phyloP scores from a whole-genome alignment of 768 basidiomycete genomes.

The Leccinum disarticulatum region DNA sequence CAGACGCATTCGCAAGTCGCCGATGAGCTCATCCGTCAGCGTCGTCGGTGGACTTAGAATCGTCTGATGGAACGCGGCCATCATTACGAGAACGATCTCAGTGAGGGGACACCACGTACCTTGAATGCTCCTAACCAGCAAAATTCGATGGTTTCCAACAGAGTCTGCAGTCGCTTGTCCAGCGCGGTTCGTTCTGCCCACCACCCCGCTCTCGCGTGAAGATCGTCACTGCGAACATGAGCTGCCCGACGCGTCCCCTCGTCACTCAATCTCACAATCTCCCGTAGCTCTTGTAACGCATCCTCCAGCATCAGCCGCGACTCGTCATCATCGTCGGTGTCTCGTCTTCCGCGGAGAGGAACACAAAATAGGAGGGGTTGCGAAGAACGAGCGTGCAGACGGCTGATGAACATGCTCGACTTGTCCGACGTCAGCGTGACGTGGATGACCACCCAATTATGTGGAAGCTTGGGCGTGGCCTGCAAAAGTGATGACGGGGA shows the following conservation, averaged over 20 bases:
- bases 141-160: constrained; percentile 87
- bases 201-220: constrained; percentile 70
- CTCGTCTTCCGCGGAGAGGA: constrained; percentile 82
- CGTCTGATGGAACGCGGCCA: constrained; percentile 38
- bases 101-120: constrained; percentile 43
- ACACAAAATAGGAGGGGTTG: constrained; percentile 82
- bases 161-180: constrained; percentile 70
- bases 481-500: constrained; percentile 39
- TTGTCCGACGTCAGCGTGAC: constrained; percentile 83
- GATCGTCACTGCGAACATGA: constrained; percentile 65
- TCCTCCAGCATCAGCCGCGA: constrained; percentile 72
- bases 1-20: constrained; percentile 61
- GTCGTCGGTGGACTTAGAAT: constrained; percentile 54
- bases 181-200: constrained; percentile 79
- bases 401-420: constrained; percentile 78
- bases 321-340: constrained; percentile 69
- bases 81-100: background rate
- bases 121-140: constrained; percentile 99
- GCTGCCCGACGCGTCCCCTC: constrained; percentile 71
- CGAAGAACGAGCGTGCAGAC: constrained; percentile 57
- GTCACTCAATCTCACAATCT: constrained; percentile 81
- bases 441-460: constrained; percentile 80
- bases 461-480: constrained; percentile 53
- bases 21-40: constrained; percentile 45
- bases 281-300: constrained; percentile 68